These are phyloP conservation scores for Pouteria campechiana DNA, from an alignment of 179 eudicot species.

Conservation along the genomic window DNA sequence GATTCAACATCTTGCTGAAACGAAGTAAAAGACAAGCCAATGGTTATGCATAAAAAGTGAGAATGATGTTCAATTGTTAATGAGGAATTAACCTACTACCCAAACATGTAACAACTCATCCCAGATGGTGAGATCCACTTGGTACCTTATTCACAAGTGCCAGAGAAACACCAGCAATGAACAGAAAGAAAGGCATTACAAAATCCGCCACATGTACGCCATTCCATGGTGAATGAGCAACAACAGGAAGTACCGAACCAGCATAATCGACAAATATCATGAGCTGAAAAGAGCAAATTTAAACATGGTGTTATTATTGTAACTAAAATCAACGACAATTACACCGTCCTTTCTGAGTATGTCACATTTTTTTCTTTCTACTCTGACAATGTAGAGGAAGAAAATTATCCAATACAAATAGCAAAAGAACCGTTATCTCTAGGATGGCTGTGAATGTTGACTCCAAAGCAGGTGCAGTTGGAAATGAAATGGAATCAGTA, in stretches of 20 bases:
- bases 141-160: conserved; percentile 75
- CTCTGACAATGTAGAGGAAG: too few relatives aligned
- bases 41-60: not conserved
- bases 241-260: conserved; percentile 58
- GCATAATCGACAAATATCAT: conserved; percentile 88
- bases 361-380: too few relatives aligned
- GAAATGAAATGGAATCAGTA: too few relatives aligned
- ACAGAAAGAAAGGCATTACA: conserved; percentile 90
- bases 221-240: conserved; percentile 84
- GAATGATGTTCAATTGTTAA: not conserved
- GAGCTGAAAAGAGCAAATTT: conserved; percentile 30
- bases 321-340: too few relatives aligned
- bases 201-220: conserved; percentile 81
- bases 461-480: too few relatives aligned
- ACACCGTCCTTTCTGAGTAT: too few relatives aligned
- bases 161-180: conserved; percentile 71
- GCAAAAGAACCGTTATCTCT: too few relatives aligned
- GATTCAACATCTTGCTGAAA: too few relatives aligned
- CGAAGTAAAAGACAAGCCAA: not conserved
- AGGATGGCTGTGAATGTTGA: too few relatives aligned
- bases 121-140: not conserved
- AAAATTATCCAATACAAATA: too few relatives aligned
- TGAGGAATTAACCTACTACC: not conserved
- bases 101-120: not conserved
- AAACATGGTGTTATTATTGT: too few relatives aligned